Percentiles rank a stretch among this genome's conserved stretches.
Evolutionary conservation across 2,329 filamentous ascomycete genomes (phyloP).

Genomic region (Lasiodiplodia sp.): DNA sequence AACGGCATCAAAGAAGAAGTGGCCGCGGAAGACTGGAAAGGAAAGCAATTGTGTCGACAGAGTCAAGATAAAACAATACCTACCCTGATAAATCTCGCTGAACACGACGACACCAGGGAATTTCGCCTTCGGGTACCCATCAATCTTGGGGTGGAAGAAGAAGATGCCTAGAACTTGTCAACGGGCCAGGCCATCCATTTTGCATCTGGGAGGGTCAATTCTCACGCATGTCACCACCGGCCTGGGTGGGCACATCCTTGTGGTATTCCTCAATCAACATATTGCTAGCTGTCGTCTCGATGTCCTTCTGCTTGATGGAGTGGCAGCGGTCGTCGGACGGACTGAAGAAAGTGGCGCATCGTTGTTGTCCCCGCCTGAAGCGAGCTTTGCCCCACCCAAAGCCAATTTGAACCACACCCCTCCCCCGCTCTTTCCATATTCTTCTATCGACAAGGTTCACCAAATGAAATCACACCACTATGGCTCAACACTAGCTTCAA

Average conservation of each 20-base stretch:
- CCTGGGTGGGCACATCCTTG: constrained; percentile 66
- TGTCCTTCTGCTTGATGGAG: neutral
- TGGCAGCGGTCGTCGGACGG: neutral
- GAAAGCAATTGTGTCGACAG: neutral
- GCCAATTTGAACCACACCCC: constrained; percentile 12
- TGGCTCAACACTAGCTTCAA: too few species aligned
- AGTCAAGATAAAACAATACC: neutral
- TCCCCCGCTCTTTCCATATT: neutral
- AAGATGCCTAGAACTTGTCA: constrained; percentile 72
- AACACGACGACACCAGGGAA: constrained; percentile 91
- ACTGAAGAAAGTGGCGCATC: constrained; percentile 2
- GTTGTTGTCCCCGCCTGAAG: constrained; percentile 8
- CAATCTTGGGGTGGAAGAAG: constrained; percentile 84
- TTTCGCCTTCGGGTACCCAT: constrained; percentile 85
- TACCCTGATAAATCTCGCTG: constrained; percentile 95
- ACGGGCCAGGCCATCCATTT: neutral
- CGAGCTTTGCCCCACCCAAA: constrained; percentile 17
- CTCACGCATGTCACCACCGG: constrained; percentile 66
- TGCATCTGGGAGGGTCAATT: constrained; percentile 33
- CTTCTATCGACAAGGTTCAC: too few species aligned
- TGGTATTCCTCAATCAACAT: constrained; percentile 69
- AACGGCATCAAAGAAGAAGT: too few species aligned
- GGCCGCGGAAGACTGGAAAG: neutral
- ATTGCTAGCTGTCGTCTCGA: neutral
- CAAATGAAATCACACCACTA: too few species aligned